Conservation (phyloP, 2,329 filamentous ascomycete genomes). For the Colletotrichum magnum region DNA sequence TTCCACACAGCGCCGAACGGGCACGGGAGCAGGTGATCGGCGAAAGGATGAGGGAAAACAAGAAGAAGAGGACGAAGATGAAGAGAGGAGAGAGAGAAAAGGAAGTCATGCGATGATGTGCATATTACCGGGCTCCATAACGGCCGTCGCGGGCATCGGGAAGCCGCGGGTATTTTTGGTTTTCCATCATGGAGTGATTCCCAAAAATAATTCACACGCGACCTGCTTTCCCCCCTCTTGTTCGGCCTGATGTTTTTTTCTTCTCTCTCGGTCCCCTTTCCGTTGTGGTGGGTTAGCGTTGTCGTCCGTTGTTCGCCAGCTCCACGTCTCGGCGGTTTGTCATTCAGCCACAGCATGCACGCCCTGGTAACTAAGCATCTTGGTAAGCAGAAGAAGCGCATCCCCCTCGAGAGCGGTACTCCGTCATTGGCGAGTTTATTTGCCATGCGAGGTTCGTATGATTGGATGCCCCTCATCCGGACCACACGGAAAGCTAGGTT, state of each 20-base stretch:
- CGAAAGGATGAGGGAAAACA: too few relatives aligned
- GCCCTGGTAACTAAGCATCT: conserved; percentile 36
- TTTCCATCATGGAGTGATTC: not conserved
- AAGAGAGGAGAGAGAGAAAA: not conserved
- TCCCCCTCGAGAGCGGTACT: conserved; percentile 14
- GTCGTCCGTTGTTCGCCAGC: conserved; percentile 32
- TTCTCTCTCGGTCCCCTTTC: conserved; percentile 6
- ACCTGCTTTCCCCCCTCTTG: not conserved
- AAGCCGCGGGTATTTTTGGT: conserved; percentile 18
- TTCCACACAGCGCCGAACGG: too few relatives aligned
- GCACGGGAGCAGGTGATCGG: too few relatives aligned
- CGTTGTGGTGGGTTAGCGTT: not conserved
- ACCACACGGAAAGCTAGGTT: conserved; percentile 4
- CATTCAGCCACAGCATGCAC: conserved; percentile 37
- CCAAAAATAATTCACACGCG: not conserved
- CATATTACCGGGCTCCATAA: too few relatives aligned
- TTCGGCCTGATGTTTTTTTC: conserved; percentile 5
- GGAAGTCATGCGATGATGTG: not conserved
- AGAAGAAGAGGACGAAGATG: too few relatives aligned
- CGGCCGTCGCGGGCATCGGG: not conserved
- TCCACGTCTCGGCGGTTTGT: conserved; percentile 28
- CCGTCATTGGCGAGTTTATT: conserved; percentile 32
- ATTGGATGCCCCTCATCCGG: conserved; percentile 23
- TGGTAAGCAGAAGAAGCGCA: conserved; percentile 29
- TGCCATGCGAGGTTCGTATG: not conserved